A percentile compares a stretch with the other conserved stretches of the same genome.
Evolutionary conservation across 805 yeast species (phyloP).

Genomic region (Saccharomycopsis sp.): DNA sequence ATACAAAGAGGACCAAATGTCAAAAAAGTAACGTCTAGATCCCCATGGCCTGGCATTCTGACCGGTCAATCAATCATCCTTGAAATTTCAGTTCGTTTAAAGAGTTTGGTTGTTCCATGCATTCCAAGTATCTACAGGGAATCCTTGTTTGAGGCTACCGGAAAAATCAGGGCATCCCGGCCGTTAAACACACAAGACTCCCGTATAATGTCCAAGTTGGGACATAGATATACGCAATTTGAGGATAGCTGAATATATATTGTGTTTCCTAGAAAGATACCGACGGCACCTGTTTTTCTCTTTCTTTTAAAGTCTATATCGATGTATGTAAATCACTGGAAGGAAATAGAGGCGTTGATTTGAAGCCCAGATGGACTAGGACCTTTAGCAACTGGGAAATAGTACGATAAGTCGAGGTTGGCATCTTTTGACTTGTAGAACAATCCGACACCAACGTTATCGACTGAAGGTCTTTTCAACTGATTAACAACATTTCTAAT

Average conservation of each 20-base stretch:
- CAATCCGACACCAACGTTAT: constrained; percentile 9
- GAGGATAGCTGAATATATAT: neutral
- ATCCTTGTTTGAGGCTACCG: neutral
- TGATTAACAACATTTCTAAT: neutral
- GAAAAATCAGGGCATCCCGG: neutral
- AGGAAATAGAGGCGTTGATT: neutral
- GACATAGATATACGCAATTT: neutral
- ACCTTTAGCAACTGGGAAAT: constrained; percentile 6
- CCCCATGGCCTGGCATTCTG: neutral
- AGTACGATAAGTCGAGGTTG: constrained; percentile 13
- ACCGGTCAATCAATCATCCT: neutral
- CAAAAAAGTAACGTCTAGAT: neutral
- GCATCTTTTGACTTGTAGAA: constrained; percentile 12
- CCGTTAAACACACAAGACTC: neutral
- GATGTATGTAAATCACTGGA: neutral
- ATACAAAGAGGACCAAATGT: neutral
- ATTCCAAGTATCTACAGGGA: too few relatives aligned
- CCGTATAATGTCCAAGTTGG: neutral
- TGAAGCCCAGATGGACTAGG: neutral
- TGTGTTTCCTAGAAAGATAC: neutral
- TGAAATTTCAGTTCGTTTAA: neutral
- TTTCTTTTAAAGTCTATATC: neutral
- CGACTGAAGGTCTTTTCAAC: neutral
- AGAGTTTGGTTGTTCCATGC: neutral
- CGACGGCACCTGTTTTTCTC: neutral